phyloP scores from a whole-genome alignment of 2,329 filamentous ascomycete genomes.

The Fusarium udum region DNA sequence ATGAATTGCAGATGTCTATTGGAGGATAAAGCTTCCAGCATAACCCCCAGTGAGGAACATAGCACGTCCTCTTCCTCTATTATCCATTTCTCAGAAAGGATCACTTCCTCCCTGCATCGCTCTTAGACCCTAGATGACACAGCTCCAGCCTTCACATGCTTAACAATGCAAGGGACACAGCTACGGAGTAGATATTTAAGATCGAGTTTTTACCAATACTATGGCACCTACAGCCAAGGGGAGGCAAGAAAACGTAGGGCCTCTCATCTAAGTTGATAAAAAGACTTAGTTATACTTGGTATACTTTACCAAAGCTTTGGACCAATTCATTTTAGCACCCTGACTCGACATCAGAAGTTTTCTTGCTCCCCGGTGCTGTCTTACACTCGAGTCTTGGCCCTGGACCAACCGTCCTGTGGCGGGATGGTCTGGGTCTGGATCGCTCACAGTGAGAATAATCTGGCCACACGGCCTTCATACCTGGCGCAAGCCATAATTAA shows the following conservation, averaged over 20 bases:
- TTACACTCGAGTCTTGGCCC: neutral
- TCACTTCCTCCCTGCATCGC: neutral
- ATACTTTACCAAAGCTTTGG: neutral
- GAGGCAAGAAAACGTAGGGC: neutral
- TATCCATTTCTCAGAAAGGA: neutral
- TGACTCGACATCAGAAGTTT: neutral
- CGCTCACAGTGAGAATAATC: slow-evolving; percentile 7
- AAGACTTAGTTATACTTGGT: neutral
- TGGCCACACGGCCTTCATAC: slow-evolving; percentile 17
- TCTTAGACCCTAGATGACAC: neutral
- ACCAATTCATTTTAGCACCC: neutral
- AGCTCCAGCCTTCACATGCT: neutral
- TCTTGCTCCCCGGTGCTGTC: neutral
- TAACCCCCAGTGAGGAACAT: neutral
- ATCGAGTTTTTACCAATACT: neutral
- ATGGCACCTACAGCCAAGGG: neutral
- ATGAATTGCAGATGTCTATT: neutral
- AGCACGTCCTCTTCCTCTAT: neutral
- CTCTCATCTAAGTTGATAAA: neutral
- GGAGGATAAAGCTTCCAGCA: neutral
- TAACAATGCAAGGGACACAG: slow-evolving; percentile 1
- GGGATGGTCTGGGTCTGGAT: neutral
- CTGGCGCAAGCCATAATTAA: slow-evolving; percentile 21
- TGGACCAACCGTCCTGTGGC: neutral
- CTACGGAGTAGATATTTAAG: neutral